Base-by-base conservation (phyloP, 2,329 filamentous ascomycete species). In the Ilyonectria mors-panacis region DNA sequence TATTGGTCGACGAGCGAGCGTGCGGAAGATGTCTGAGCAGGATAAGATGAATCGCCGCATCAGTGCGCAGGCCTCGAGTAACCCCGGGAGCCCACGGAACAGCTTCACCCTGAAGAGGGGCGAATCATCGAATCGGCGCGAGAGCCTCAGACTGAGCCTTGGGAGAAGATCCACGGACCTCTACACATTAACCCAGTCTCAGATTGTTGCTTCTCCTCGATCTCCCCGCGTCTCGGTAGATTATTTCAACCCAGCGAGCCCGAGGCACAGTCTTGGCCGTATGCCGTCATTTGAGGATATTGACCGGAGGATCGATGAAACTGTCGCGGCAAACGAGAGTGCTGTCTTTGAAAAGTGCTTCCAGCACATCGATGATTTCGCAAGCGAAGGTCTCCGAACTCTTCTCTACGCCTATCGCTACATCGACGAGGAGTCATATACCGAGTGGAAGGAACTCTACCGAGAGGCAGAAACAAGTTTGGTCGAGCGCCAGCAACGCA, bases 311-410 rank as follows among this genome's bases (percentile, higher is more conserved):
- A 83, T 92, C 3, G 89, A 92, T 66, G 91, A 93, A 64, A 80
- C 83, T 0, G 74, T 90, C 8, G 89, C 88, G 0, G 80, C 85
- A 0, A 89, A 91, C 69, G 91, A 94, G 8, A 83, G 79, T 4
- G 87, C 88, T 2, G 87, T 95, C 1, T 94, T 97, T 68, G 93
- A 96, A 77, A 88, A 92, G 23, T 96, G 93, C 80, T 97, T 97
- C 80, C 92, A 95, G 78, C 94, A 98, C 73, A 88, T 97, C 67
- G 94, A 97, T 67, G 93, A 87, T 65, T 98, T 97, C 78, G 94
- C 95, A 0, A 93, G 92, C 0, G 94, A 97, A 75, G 95, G 95
- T 19, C 84, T 98, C 30, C 90, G 95, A 26, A 98, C 95, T 0
- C 85, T 98, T 15, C 85, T 98, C 1, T 97, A 94, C 79, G 93